Evolutionary conservation across 2,329 filamentous ascomycete species (phyloP).

Genomic region (Leptographium procerum): DNA sequence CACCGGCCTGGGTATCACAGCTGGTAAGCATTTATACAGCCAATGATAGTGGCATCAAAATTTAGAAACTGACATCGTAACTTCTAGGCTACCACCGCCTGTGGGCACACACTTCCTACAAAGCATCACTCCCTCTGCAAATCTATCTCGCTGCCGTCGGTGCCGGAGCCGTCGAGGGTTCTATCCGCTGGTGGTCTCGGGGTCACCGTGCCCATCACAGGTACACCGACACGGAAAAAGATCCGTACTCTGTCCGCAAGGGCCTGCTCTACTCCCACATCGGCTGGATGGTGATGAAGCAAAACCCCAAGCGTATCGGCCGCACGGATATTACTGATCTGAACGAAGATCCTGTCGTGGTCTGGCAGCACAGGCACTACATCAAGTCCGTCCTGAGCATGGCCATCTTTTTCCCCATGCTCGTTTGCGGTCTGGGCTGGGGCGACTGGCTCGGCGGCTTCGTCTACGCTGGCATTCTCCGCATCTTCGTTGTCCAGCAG

Average conservation of each 20-base stretch:
- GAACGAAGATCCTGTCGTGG: constrained; percentile 74
- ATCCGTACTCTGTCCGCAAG: constrained; percentile 85
- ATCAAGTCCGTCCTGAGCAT: constrained; percentile 68
- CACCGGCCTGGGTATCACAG: constrained; percentile 70
- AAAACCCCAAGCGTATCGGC: constrained; percentile 81
- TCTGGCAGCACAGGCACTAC: constrained; percentile 83
- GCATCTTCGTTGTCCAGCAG: constrained; percentile 84
- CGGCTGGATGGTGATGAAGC: constrained; percentile 89
- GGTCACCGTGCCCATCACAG: constrained; percentile 82
- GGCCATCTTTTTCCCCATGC: constrained; percentile 63
- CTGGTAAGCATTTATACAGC: constrained; percentile 36
- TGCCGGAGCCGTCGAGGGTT: constrained; percentile 74
- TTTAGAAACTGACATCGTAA: not conserved
- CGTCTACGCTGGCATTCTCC: constrained; percentile 74
- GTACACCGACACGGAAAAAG: constrained; percentile 87
- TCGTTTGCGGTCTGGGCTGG: constrained; percentile 70
- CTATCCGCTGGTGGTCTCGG: constrained; percentile 80
- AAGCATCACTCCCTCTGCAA: constrained; percentile 62
- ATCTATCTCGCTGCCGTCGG: constrained; percentile 75
- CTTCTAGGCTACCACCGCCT: constrained; percentile 60
- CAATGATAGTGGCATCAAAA: no score
- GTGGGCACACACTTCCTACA: constrained; percentile 80
- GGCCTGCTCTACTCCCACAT: constrained; percentile 74
- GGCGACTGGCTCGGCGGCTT: constrained; percentile 73
- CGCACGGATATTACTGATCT: constrained; percentile 81